Evolutionary conservation across 2,329 filamentous ascomycete species (phyloP).

Genomic region (Penicillium sp.): DNA sequence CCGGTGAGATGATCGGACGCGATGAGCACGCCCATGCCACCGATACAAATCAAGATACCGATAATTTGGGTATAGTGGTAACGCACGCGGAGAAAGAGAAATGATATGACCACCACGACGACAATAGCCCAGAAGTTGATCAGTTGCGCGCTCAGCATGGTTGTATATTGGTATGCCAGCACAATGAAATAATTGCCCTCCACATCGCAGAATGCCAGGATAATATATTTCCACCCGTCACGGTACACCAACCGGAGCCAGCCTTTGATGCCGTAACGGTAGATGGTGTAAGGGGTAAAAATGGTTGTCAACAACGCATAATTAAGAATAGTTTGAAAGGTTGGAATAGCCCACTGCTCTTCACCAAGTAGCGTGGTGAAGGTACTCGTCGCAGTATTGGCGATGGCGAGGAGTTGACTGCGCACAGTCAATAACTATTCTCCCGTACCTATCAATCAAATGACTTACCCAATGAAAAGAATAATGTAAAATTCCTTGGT

Average conservation of each 20-base stretch:
- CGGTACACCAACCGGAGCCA: slow-evolving; percentile 59
- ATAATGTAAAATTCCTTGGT: slow-evolving; percentile 87
- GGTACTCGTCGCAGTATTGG: slow-evolving; percentile 89
- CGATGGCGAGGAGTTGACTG: slow-evolving; percentile 74
- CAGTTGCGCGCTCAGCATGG: slow-evolving; percentile 84
- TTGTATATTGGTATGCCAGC: slow-evolving; percentile 86
- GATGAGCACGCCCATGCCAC: slow-evolving; percentile 81
- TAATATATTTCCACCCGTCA: slow-evolving; percentile 89
- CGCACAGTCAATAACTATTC: slow-evolving; percentile 12
- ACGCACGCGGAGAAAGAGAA: slow-evolving; percentile 74
- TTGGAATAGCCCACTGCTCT: slow-evolving; percentile 72
- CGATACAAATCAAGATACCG: slow-evolving; percentile 85
- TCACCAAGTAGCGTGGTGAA: slow-evolving; percentile 69
- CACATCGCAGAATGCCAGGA: slow-evolving; percentile 88
- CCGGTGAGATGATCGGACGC: slow-evolving; percentile 79
- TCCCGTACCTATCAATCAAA: slow-evolving; percentile 1
- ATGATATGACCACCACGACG: slow-evolving; percentile 79
- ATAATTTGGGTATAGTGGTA: slow-evolving; percentile 81
- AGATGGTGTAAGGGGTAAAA: slow-evolving; percentile 74
- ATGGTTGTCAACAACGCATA: slow-evolving; percentile 77
- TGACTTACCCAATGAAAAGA: slow-evolving; percentile 61
- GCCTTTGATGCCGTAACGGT: slow-evolving; percentile 67
- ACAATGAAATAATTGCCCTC: slow-evolving; percentile 98
- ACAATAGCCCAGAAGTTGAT: slow-evolving; percentile 99
- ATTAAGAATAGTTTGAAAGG: slow-evolving; percentile 94